Percentiles rank a stretch among this genome's conserved stretches.
Evolutionary conservation across 2,329 filamentous ascomycete genomes (phyloP).

Genomic region (Dothistroma pini): DNA sequence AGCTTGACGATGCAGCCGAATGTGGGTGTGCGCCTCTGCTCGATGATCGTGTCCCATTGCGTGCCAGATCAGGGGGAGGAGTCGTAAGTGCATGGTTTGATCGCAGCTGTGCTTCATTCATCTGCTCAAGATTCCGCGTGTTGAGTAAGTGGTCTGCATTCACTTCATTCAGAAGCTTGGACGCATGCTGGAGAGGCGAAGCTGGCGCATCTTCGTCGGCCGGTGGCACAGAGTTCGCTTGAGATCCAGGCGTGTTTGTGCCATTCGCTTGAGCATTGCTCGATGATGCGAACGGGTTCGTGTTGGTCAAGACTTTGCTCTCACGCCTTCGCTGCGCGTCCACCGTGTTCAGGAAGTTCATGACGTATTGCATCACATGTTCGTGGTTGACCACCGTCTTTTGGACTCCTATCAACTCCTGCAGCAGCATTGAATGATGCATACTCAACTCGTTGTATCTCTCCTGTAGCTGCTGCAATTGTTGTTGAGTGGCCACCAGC

Average conservation of each 20-base stretch:
- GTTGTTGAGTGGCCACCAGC: constrained; percentile 83
- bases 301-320: constrained; percentile 46
- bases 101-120: constrained; percentile 57
- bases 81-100: constrained; percentile 55
- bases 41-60: constrained; percentile 38
- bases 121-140: constrained; percentile 60
- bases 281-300: constrained; percentile 35
- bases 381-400: constrained; percentile 71
- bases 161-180: constrained; percentile 62
- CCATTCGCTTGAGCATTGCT: constrained; percentile 11
- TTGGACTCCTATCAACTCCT: constrained; percentile 61
- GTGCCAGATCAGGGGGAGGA: constrained; percentile 50
- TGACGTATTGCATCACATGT: constrained; percentile 66
- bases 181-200: constrained; percentile 64
- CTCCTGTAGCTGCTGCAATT: constrained; percentile 82
- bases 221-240: constrained; percentile 14
- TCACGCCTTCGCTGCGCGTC: constrained; percentile 63
- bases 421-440: constrained; percentile 61
- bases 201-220: constrained; percentile 60
- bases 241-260: constrained; percentile 14
- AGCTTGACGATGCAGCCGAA: constrained; percentile 49
- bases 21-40: constrained; percentile 42
- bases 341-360: constrained; percentile 63
- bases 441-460: constrained; percentile 74
- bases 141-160: constrained; percentile 64